Evolutionary conservation across 2,329 filamentous ascomycete species (phyloP).

Genomic region (Myotisia sp.): DNA sequence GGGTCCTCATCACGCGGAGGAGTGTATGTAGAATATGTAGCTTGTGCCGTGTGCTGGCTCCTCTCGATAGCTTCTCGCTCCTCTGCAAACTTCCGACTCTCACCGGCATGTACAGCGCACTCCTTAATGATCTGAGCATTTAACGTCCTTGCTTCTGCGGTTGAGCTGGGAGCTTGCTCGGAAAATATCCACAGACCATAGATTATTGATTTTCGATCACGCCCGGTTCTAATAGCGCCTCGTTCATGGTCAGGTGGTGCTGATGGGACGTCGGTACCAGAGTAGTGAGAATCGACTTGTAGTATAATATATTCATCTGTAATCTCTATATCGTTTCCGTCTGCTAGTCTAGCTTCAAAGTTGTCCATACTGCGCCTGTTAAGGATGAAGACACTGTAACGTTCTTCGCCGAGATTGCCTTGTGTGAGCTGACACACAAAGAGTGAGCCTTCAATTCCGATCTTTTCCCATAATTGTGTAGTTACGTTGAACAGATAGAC

Average conservation of each 20-base stretch:
- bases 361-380: slow-evolving; percentile 60
- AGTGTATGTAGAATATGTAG: slow-evolving; percentile 19
- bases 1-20: slow-evolving; percentile 23
- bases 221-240: slow-evolving; percentile 8
- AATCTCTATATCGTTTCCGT: slow-evolving; percentile 49
- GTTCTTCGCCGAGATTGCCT: slow-evolving; percentile 32
- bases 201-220: slow-evolving; percentile 20
- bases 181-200: slow-evolving; percentile 52
- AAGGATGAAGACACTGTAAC: slow-evolving; percentile 51
- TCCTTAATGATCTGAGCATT: slow-evolving; percentile 42
- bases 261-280: no score
- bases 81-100: slow-evolving; percentile 33
- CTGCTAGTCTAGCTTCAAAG: slow-evolving; percentile 48
- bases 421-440: slow-evolving; percentile 60
- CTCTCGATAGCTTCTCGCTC: slow-evolving; percentile 20
- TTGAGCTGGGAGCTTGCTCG: slow-evolving; percentile 43
- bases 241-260: slow-evolving; percentile 8
- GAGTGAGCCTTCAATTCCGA: slow-evolving; percentile 69
- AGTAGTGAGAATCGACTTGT: slow-evolving; percentile 29
- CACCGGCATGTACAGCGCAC: slow-evolving; percentile 39
- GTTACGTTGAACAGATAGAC: slow-evolving; percentile 63
- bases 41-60: slow-evolving; percentile 21
- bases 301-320: slow-evolving; percentile 48
- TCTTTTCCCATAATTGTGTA: slow-evolving; percentile 65
- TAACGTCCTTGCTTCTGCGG: slow-evolving; percentile 36